These are phyloP conservation scores for Paulownia fortunei DNA, from an alignment of 257 asterid genomes.

Conservation along the genomic window DNA sequence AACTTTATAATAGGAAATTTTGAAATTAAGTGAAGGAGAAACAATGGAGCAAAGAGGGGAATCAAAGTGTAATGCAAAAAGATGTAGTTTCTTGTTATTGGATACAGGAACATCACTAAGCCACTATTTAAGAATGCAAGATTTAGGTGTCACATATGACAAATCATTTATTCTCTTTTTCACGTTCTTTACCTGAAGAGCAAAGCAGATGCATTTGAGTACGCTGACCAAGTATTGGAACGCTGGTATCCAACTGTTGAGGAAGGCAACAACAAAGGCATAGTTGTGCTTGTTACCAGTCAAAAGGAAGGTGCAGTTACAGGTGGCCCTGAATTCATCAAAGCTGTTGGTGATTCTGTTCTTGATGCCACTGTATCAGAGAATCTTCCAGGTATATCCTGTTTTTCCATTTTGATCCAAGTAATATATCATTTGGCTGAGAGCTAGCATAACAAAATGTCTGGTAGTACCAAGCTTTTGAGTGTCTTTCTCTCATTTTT, in stretches of 20 bases:
- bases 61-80: background rate
- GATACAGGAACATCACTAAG: background rate
- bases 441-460: background rate
- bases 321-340: constrained; percentile 90
- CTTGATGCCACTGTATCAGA: constrained; percentile 96
- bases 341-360: constrained; percentile 89
- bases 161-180: background rate
- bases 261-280: constrained; percentile 85
- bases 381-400: constrained; percentile 79
- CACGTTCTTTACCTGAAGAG: constrained; percentile 53
- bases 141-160: background rate
- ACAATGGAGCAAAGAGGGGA: background rate
- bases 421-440: background rate
- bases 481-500: background rate
- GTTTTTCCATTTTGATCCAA: background rate
- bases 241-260: constrained; percentile 91
- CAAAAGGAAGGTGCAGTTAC: constrained; percentile 99
- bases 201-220: constrained; percentile 99
- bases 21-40: background rate
- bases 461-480: background rate
- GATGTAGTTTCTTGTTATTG: background rate
- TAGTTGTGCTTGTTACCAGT: constrained; percentile 93
- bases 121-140: constrained; percentile 21
- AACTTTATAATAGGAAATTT: background rate
- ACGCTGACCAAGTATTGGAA: constrained; percentile 91